Base-by-base conservation (phyloP, 768 basidiomycete genomes). In the Russula earlei region DNA sequence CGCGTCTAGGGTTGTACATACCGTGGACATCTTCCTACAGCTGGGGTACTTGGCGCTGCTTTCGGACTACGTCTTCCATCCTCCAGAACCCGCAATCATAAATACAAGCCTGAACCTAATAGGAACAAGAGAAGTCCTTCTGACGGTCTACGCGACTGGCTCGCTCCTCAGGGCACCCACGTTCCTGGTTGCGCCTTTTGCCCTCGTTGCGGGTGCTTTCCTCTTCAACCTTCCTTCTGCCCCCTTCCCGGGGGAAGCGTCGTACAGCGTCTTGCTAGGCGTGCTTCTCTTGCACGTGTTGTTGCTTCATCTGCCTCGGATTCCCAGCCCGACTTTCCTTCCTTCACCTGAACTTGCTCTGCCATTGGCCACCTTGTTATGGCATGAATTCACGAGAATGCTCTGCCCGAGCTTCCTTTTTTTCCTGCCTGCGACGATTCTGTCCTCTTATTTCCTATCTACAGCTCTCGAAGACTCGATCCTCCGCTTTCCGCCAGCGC, bases 401-500 rank as follows among this genome's bases (percentile, higher is more conserved):
- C 62, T 76, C 42, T 54, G 68, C 17, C 78, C 79, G 0, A 63
- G 74, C 5, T 40, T 74, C 4, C 42, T 73, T 7, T 78, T 79
- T 62, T 80, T 80, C 65, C 60, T 78, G 20, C 81, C 81, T 0
- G 68, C 73, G 2, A 61, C 77, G n/a, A 44, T 80, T 17, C 46
- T 79, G 3, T 66, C 75, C 9, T 63, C 70, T 17, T 72, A 70
- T 58, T 68, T 80, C 36, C 62, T 83, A 24, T 81, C 79, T 2
- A 62, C 71, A 20, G 77, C 82, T 0, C 65, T 84, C 20, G 65
- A 66, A 11, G 76, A 79, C 53, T 56, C 62, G 7, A 46, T 61
- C 37, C 44, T 61, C 33, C 48, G 51, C 38, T 44, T 60, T 6
- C 22, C 62, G 29, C 41, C 63, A 15, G 67, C 70, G 9, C 20